phyloP scores from a whole-genome alignment of 2,329 filamentous ascomycete genomes.

The Kalaharituber pfeilii region DNA sequence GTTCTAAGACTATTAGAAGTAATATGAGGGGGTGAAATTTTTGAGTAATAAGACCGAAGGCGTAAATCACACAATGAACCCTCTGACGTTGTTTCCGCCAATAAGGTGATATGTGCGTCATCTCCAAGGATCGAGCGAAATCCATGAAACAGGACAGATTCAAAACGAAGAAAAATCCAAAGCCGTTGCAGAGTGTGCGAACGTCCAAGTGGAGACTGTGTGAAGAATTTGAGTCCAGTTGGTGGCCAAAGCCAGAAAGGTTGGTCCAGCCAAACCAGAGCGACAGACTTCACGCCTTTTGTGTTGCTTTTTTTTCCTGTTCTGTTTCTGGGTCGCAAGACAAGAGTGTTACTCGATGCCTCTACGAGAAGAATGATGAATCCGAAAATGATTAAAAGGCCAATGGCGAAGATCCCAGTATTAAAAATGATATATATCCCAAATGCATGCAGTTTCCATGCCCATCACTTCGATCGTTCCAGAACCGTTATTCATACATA shows the following conservation, averaged over 20 bases:
- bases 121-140: neutral
- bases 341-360: too few relatives aligned
- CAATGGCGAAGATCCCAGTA: neutral
- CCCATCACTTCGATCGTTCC: neutral
- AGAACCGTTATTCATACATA: slow-evolving; percentile 1
- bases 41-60: neutral
- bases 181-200: too few relatives aligned
- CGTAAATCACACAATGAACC: too few relatives aligned
- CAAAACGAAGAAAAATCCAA: neutral
- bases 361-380: neutral
- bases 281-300: neutral
- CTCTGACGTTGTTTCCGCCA: too few relatives aligned
- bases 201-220: too few relatives aligned
- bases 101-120: too few relatives aligned
- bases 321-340: too few relatives aligned
- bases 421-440: neutral
- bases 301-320: neutral
- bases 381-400: neutral
- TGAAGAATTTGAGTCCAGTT: too few relatives aligned
- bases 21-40: too few relatives aligned
- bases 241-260: too few relatives aligned
- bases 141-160: neutral
- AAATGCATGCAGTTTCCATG: neutral
- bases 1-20: neutral
- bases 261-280: neutral